A percentile compares a stretch with the other conserved stretches of the same genome.
Evolutionary conservation across 768 basidiomycete species (phyloP).

Genomic region (Tulasnella sp.): DNA sequence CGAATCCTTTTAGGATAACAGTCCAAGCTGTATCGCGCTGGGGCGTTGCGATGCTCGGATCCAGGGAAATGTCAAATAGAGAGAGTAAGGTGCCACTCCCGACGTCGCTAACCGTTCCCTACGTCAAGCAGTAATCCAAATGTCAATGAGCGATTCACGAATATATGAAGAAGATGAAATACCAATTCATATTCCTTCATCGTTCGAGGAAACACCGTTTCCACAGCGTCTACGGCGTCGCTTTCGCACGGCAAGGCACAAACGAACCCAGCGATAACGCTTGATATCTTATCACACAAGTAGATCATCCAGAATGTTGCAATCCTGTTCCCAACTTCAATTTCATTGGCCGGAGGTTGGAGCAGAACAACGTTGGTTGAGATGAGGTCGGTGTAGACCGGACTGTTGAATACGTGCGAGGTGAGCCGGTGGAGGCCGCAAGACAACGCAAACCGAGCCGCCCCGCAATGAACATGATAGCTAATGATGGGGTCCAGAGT

Average conservation of each 20-base stretch:
- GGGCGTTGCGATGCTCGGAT: neutral
- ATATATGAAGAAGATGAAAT: too few species aligned
- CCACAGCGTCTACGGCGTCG: neutral
- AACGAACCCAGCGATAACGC: constrained; percentile 2
- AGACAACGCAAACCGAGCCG: constrained; percentile 63
- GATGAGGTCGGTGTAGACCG: neutral
- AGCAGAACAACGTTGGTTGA: neutral
- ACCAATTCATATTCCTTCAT: constrained; percentile 5
- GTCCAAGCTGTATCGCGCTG: neutral
- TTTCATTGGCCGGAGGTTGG: neutral
- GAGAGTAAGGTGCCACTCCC: neutral
- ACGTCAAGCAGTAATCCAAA: neutral
- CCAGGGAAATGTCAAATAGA: neutral
- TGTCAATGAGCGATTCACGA: neutral
- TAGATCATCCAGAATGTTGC: constrained; percentile 14
- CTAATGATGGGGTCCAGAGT: neutral
- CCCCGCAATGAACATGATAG: constrained; percentile 44
- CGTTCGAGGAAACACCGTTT: constrained; percentile 7
- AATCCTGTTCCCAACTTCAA: constrained; percentile 9
- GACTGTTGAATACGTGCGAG: constrained; percentile 5
- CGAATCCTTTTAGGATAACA: neutral
- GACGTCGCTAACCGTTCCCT: neutral
- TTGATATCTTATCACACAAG: constrained; percentile 4
- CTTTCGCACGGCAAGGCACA: neutral
- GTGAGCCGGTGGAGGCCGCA: constrained; percentile 43